Evolutionary conservation across 345 rosid species (phyloP).

Genomic region (Excoecaria agallocha): DNA sequence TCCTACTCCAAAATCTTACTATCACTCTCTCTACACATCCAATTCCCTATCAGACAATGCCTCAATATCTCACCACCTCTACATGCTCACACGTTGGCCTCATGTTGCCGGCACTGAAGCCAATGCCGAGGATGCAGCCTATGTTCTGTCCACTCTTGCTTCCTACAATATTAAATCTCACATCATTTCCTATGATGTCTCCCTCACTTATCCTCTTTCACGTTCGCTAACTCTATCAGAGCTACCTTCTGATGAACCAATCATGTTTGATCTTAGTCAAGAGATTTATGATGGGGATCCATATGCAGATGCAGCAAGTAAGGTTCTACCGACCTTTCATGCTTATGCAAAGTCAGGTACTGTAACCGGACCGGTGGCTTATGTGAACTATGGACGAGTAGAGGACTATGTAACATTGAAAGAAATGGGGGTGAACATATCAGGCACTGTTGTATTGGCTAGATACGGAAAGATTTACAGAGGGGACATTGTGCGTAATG

Average conservation of each 20-base stretch:
- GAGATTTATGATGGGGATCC: slow-evolving; percentile 61
- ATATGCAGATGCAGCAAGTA: slow-evolving; percentile 48
- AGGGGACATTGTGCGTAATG: slow-evolving; percentile 74
- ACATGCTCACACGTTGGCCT: slow-evolving; percentile 70
- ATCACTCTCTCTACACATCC: slow-evolving; percentile 49
- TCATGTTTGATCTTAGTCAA: slow-evolving; percentile 45
- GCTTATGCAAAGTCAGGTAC: slow-evolving; percentile 79
- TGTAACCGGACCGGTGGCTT: slow-evolving; percentile 52
- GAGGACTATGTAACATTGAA: slow-evolving; percentile 53
- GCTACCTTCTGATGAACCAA: slow-evolving; percentile 26
- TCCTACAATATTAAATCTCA: slow-evolving; percentile 43
- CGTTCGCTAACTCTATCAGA: slow-evolving; percentile 50
- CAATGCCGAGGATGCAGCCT: slow-evolving; percentile 68
- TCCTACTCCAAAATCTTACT: slow-evolving; percentile 45
- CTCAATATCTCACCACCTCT: slow-evolving; percentile 58
- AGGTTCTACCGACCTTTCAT: no score
- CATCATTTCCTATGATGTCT: slow-evolving; percentile 52
- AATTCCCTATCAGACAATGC: slow-evolving; percentile 51
- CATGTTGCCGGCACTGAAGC: slow-evolving; percentile 75
- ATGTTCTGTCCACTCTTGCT: slow-evolving; percentile 48
- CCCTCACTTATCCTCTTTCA: slow-evolving; percentile 63
- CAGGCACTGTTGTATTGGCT: slow-evolving; percentile 52
- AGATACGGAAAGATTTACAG: slow-evolving; percentile 66
- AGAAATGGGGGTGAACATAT: slow-evolving; percentile 46
- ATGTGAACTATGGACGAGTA: slow-evolving; percentile 68